Evolutionary conservation across 108 stramenopile genomes (phyloP).

Genomic region (Cyclotella baltica): DNA sequence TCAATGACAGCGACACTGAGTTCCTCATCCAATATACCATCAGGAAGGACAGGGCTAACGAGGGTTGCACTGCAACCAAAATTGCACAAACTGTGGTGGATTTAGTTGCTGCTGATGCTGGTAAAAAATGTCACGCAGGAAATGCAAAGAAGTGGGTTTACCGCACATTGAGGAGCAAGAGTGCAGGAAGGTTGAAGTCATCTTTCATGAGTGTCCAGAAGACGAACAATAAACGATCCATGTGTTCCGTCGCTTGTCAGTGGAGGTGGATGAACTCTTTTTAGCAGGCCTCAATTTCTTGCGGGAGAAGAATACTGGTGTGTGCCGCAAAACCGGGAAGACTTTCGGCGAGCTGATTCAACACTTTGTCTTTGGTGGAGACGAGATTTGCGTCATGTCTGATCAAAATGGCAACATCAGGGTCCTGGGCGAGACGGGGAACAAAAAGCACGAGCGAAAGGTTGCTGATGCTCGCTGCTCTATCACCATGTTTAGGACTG

Average conservation of each 20-base stretch:
- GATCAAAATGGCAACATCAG: slow-evolving; percentile 24
- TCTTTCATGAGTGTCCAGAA: not conserved
- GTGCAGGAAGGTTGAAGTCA: not conserved
- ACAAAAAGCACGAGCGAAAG: slow-evolving; percentile 36
- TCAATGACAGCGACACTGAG: no score
- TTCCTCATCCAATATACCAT: not conserved
- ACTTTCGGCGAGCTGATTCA: slow-evolving; percentile 32
- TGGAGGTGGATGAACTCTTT: not conserved
- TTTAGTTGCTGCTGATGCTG: not conserved
- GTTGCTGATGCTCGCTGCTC: not conserved
- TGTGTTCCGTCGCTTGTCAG: not conserved
- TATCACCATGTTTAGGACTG: slow-evolving; percentile 32
- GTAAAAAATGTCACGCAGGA: not conserved
- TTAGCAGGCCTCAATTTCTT: not conserved
- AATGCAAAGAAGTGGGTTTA: not conserved
- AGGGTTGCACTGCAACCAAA: not conserved
- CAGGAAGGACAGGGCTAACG: not conserved
- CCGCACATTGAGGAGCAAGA: not conserved
- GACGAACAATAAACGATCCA: not conserved
- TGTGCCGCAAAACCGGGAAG: slow-evolving; percentile 26
- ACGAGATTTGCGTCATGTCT: slow-evolving; percentile 26
- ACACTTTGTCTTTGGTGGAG: slow-evolving; percentile 24
- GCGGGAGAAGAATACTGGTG: slow-evolving; percentile 14
- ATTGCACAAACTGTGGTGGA: not conserved
- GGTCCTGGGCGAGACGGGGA: slow-evolving; percentile 13